These are phyloP conservation scores for Ganoderma sinense DNA, from an alignment of 1,284 basidiomycete genomes.

Conservation along the genomic window DNA sequence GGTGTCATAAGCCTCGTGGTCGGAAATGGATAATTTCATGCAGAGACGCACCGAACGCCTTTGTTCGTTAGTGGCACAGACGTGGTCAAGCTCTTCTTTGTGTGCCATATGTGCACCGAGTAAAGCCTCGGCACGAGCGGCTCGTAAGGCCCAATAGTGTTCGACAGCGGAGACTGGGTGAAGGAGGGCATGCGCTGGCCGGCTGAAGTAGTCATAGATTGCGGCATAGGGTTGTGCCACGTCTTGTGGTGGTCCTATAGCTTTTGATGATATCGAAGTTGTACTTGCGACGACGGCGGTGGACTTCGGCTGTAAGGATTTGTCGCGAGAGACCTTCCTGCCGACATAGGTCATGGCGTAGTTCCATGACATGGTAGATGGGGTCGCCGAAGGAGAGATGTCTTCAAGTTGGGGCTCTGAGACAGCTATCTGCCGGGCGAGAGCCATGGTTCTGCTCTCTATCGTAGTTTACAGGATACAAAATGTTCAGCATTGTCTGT, in stretches of 20 bases:
- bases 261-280: neutral
- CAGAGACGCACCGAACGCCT: constrained; percentile 51
- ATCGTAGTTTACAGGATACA: neutral
- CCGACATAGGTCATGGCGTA: neutral
- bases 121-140: constrained; percentile 65
- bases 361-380: neutral
- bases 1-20: neutral
- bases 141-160: constrained; percentile 68
- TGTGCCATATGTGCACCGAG: constrained; percentile 55
- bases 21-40: neutral
- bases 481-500: neutral
- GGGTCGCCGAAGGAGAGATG: neutral
- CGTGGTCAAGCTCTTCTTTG: constrained; percentile 51
- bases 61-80: constrained; percentile 49
- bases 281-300: neutral
- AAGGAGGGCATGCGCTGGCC: constrained; percentile 8
- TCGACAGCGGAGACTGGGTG: constrained; percentile 39
- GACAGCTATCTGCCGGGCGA: constrained; percentile 8
- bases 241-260: neutral
- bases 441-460: constrained; percentile 21
- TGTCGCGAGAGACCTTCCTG: neutral
- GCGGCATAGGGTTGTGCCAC: neutral
- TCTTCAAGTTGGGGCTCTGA: neutral
- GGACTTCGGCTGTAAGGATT: neutral
- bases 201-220: constrained; percentile 12